Evolutionary conservation across 2,329 filamentous ascomycete species (phyloP), one percentile per base, ranked within the genome.

Genomic region (Cryphonectria carpinicola): DNA sequence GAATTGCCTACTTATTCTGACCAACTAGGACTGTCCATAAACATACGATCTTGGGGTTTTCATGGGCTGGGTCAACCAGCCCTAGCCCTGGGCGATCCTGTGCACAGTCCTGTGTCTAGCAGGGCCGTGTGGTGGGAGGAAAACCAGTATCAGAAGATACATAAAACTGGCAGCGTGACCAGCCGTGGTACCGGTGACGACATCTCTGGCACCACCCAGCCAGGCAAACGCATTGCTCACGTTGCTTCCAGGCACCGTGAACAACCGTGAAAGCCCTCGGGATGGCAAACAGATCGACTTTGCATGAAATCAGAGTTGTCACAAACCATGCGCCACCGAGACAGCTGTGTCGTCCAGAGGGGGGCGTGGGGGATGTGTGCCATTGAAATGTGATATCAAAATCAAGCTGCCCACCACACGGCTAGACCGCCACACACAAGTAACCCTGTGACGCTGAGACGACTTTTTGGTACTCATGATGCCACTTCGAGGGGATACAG

Each of bases 131-230:
- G 61, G 22, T 32, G 32, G 22, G 66, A 63, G 49, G 28, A 4
- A 4, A 62, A 49, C 61, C n/a, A 52, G 66, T 35, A 43, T 69
- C 69, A 71, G 32, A 61, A 62, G 65, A 58, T 49, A 56, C 61
- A 49, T 49, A 22, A 62, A 41, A 8, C 46, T 62, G 54, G 52
- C 46, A 35, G 39, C 49, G 66, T 62, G 61, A 65, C 32, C 65
- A 67, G 17, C 28, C 49, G 65, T 66, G 70, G 28, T 32, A 66
- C 65, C 32, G 22, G 35, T 70, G 68, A 70, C 68, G 65, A 58
- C 54, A 68, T 22, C 25, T 52, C 22, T 39, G 63, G 32, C 43
- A 58, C n/a, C 35, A 35, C 22, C 22, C 37, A n/a, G 19, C 43
- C 35, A 49, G 56, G 43, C 66, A 63, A 43, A 39, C 19, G 63